Evolutionary conservation across 2,329 filamentous ascomycete genomes (phyloP).

Genomic region (Waltergamsia citrina): DNA sequence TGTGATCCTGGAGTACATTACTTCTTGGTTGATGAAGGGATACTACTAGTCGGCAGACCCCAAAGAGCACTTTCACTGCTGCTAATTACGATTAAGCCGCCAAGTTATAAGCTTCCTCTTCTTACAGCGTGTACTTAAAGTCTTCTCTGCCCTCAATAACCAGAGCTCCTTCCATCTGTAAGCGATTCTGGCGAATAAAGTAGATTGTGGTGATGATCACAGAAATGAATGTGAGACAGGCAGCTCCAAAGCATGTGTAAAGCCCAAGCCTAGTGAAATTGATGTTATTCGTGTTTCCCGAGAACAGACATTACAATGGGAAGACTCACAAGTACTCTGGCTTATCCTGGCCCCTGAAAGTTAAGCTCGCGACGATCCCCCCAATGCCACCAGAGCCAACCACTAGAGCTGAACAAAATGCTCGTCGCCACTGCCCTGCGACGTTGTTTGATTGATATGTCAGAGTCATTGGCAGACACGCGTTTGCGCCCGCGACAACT

Average conservation of each 20-base stretch:
- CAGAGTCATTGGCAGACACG: conserved; percentile 8
- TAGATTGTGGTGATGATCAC: conserved; percentile 4
- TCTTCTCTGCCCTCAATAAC: conserved; percentile 4
- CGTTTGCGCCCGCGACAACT: conserved; percentile 8
- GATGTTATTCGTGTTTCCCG: too few species aligned
- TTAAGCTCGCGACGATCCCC: conserved; percentile 10
- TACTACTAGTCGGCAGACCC: too few species aligned
- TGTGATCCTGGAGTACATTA: too few species aligned
- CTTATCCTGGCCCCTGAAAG: conserved; percentile 10
- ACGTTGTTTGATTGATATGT: conserved; percentile 13
- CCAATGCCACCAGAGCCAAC: conserved; percentile 12
- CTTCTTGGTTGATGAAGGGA: too few species aligned
- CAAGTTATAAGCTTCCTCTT: too few species aligned
- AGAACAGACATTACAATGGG: too few species aligned
- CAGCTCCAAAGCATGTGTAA: conserved; percentile 3
- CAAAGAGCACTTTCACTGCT: too few species aligned
- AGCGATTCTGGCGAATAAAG: conserved; percentile 5
- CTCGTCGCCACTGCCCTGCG: conserved; percentile 13
- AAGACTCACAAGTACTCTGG: conserved; percentile 8
- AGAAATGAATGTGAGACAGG: conserved; percentile 2
- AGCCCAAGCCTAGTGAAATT: conserved; percentile 8
- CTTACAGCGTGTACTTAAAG: conserved; percentile 6
- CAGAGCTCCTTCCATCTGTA: conserved; percentile 4
- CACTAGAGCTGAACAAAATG: conserved; percentile 11
- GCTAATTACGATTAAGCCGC: too few species aligned